Evolutionary conservation across 202 grass and related monocot genomes (phyloP), one percentile per base, ranked within the genome.

Genomic region (Miscanthus sacchariflorus): DNA sequence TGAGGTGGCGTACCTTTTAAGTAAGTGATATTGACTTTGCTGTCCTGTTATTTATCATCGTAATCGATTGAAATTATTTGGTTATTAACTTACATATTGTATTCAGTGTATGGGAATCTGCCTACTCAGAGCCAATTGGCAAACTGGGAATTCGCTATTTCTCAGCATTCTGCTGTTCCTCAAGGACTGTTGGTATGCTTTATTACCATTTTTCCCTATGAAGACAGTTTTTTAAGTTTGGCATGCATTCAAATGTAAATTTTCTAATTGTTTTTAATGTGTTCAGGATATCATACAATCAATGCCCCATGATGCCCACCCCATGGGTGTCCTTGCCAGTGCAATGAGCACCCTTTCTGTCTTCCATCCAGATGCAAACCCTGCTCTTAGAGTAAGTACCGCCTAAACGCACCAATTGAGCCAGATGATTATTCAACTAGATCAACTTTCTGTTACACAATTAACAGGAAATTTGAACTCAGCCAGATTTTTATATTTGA

Each of bases 271-370:
- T 39, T 81, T 85, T 33, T 28, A 14, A 80, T 69, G n/a, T 87
- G 83, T 36, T 14, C 83, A 99, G 93, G 97, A 97, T 83, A 97
- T 97, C 45, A 91, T 99, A 93, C 97, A 99, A 89, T 61, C 91
- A 68, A 99, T 99, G 97, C 94, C 97, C 83, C 97, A 97, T 90
- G 97, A 99, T 78, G 94, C 97, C 54, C 94, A 99, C 67, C 97
- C 97, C 45, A 99, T 99, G 97, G 97, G 94, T 87, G 97, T 97
- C 69, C 94, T 99, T 90, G 94, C 95, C 19, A 95, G 94, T 64
- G 94, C 93, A 83, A 95, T 99, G 94, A 97, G 97, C 84, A 84
- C 88, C 19, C 93, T 99, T 90, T 99, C 97, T 68, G 94, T 99
- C 73, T 99, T 99, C 82, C 97, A 99, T 85, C 97, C 94, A 56